These are phyloP conservation scores for Aphanocladium album DNA, from an alignment of 2,329 filamentous ascomycete genomes.

Conservation along the genomic window DNA sequence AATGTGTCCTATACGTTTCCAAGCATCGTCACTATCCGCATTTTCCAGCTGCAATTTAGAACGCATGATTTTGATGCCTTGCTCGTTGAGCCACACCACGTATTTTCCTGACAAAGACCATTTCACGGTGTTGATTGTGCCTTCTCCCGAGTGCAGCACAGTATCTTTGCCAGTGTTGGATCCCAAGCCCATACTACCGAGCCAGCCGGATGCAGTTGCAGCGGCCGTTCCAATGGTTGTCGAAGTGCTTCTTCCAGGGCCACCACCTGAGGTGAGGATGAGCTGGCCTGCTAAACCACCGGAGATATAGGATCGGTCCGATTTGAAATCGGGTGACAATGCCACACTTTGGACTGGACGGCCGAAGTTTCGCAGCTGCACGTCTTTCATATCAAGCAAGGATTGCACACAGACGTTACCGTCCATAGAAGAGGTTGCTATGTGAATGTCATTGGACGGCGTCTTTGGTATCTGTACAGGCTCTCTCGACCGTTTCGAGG, in stretches of 20 bases:
- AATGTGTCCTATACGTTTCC: conserved; percentile 91
- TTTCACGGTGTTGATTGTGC: conserved; percentile 83
- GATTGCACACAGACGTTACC: conserved; percentile 92
- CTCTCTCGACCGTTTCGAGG: conserved; percentile 49
- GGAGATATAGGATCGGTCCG: conserved; percentile 82
- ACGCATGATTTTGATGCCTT: conserved; percentile 97
- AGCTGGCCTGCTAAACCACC: conserved; percentile 85
- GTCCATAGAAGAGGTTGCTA: conserved; percentile 91
- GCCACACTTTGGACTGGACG: conserved; percentile 88
- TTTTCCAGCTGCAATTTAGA: conserved; percentile 76
- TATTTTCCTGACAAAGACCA: conserved; percentile 93
- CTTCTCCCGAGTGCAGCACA: conserved; percentile 86
- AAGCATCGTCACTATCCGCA: conserved; percentile 73
- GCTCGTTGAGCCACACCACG: conserved; percentile 92
- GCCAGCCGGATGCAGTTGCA: conserved; percentile 82
- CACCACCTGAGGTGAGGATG: conserved; percentile 78
- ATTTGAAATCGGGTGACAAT: conserved; percentile 91
- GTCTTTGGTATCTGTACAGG: conserved; percentile 59
- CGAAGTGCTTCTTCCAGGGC: conserved; percentile 75
- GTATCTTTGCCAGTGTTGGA: conserved; percentile 76
- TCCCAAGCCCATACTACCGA: conserved; percentile 80
- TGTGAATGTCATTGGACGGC: conserved; percentile 85
- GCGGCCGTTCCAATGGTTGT: conserved; percentile 81
- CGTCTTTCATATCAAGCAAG: conserved; percentile 81
- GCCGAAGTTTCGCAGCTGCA: conserved; percentile 87